These are phyloP conservation scores for Cyphellophora attinorum DNA, from an alignment of 2,329 filamentous ascomycete genomes.

Conservation along the genomic window DNA sequence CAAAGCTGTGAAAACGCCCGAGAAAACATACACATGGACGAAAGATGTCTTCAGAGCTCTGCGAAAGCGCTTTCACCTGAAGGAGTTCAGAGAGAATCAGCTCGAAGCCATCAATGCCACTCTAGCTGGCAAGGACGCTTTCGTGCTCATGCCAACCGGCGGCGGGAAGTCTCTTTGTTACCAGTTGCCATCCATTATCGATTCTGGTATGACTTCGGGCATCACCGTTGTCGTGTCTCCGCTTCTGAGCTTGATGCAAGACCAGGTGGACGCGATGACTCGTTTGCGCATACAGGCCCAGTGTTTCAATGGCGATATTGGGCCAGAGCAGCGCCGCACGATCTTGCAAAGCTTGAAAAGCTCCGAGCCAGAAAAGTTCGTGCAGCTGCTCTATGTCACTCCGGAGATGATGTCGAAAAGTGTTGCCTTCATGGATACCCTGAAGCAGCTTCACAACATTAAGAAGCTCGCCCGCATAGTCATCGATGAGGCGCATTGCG, in stretches of 20 bases:
- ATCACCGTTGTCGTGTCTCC: conserved; percentile 94
- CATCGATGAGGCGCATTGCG: conserved; percentile 98
- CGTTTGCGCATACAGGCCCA: conserved; percentile 68
- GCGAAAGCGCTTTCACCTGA: conserved; percentile 73
- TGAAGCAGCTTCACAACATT: conserved; percentile 59
- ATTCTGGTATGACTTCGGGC: conserved; percentile 68
- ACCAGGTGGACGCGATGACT: conserved; percentile 79
- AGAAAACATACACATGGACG: no score
- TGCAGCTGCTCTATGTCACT: conserved; percentile 89
- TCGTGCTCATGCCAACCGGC: conserved; percentile 95
- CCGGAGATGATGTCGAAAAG: conserved; percentile 94
- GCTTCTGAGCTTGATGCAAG: conserved; percentile 89
- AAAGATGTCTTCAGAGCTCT: conserved; percentile 71
- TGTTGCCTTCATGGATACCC: conserved; percentile 52
- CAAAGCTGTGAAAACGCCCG: no score
- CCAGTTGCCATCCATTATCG: conserved; percentile 80
- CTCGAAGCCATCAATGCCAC: conserved; percentile 94
- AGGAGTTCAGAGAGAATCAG: conserved; percentile 82
- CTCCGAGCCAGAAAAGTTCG: conserved; percentile 58
- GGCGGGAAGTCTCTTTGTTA: conserved; percentile 97
- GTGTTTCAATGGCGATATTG: conserved; percentile 70
- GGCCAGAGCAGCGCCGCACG: conserved; percentile 49
- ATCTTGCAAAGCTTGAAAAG: conserved; percentile 58
- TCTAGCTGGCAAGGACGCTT: conserved; percentile 74
- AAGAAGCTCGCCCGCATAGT: conserved; percentile 78